Percentiles rank a stretch among this genome's conserved stretches.
Conservation (phyloP, 2,329 filamentous ascomycete species). For the Venturia aucupariae region DNA sequence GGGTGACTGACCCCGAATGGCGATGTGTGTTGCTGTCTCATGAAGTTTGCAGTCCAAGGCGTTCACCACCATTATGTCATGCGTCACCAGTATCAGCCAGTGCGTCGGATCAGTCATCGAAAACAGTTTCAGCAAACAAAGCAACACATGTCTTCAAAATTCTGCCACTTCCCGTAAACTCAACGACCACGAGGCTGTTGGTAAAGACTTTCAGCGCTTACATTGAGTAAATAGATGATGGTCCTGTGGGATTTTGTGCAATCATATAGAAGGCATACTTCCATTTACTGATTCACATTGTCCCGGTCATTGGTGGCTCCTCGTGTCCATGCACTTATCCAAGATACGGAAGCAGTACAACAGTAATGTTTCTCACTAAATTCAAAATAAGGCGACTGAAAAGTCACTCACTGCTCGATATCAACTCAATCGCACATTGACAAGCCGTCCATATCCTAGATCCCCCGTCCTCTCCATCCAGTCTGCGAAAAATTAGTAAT, state of each 20-base stretch:
- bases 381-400: neutral
- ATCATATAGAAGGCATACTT: neutral
- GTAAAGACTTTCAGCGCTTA: too few species aligned
- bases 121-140: neutral
- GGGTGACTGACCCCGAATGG: too few species aligned
- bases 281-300: neutral
- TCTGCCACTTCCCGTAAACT: too few species aligned
- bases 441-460: neutral
- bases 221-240: too few species aligned
- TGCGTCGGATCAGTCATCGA: too few species aligned
- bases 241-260: too few species aligned
- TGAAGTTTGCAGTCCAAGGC: neutral
- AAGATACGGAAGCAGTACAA: neutral
- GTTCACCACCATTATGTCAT: neutral
- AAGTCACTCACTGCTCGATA: neutral
- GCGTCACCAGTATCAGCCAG: neutral
- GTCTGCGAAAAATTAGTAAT: neutral
- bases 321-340: too few species aligned
- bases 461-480: neutral
- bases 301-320: neutral
- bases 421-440: neutral
- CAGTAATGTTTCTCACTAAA: neutral
- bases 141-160: too few species aligned
- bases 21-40: too few species aligned
- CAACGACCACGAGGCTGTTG: too few species aligned